Base-by-base conservation (phyloP, 1,139 yeast species). In the Arxiozyma heterogenica region DNA sequence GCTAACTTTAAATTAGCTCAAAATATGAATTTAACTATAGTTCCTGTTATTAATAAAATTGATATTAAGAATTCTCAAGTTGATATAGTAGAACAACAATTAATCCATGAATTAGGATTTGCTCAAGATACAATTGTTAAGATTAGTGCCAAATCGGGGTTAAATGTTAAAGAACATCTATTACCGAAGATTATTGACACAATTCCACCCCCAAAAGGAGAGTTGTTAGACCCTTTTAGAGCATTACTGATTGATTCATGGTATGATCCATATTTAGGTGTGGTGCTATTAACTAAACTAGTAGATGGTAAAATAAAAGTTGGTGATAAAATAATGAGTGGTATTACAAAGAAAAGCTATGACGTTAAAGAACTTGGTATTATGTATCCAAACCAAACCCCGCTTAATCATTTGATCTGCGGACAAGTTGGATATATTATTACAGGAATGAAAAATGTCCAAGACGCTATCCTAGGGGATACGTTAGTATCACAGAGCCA, bases 381-480 rank as follows among this genome's bases (percentile, higher is more conserved):
- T 50, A 90, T 91, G 96, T 86, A 90, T 65, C 98, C 98, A 0
- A 95, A 91, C 58, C 78, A 86, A 55, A 70, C 81, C 1, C 75
- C 88, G 0, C 81, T 86, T 67, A 82, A 79, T 17, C 67, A 68
- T 8, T 73, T 93, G 41, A 74, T 75, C 46, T 93, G 96, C 0
- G 98, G 98, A 0, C 98, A 93, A 70, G 96, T 93, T 4, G 98
- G 95, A 1, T 93, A 90, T 67, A 78, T 93, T 51, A 83, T 91
- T 38, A 94, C 96, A 1, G 98, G 98, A 0, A 90, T 93, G 93
- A 90, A 86, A 64, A 82, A 84, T 59, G 84, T 95, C 1, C 73
- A 81, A 12, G 96, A 90, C 60, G 97, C 96, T 0, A 78, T 84
- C 65, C 84, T 91, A 55, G 98, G 98, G 44, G 98, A 93, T 67